Base-by-base conservation (phyloP, 441 rosid species). In the Raphanus hybrid region DNA sequence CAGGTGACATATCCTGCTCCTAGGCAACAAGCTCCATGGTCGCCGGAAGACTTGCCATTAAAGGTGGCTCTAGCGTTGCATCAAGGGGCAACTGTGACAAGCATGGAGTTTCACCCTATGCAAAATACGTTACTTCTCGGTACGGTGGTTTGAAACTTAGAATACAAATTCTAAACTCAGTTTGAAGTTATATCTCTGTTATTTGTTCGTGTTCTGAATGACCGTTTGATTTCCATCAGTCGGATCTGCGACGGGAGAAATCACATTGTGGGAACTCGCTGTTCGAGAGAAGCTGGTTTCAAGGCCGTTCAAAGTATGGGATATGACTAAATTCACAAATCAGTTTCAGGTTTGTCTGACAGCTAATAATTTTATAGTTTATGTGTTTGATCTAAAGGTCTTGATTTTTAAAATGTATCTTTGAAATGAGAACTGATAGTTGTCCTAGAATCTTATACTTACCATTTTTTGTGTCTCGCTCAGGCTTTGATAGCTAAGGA, bases 101-200 rank as follows among this genome's bases (percentile, higher is more conserved):
- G 98, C 96, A 83, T 93, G 96, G 97, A 90, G 82, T 92, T 93
- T 80, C 94, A 88, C 82, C 97, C 98, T 76, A 72, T 84, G 65
- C 88, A 84, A 52, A 86, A 88, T 20, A 83, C 87, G 1, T 67
- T 86, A 82, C 96, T 94, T 82, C 94, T 94, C 59, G 97, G 98
- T 94, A 89, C 78, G 69, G 16, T 67, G 65, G 16, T 69, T 75
- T 14, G 39, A 64, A 70, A 62, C 59, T 15, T 27, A 35, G 7
- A 60, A 52, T 27, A 67, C 26, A 12, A 66, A 15, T 29, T 41
- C 6, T 29, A 15, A 59, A 43, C 50, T 67, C 68, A 26, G 15
- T 75, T 26, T 63, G 50, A 59, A 59, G 15, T 58, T 67, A 43
- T 18, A 10, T 71, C 29, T 48, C 11, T 12, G 29, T 55, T 55